Evolutionary conservation across 768 basidiomycete genomes (phyloP).

Genomic region (Trametes meyenii): DNA sequence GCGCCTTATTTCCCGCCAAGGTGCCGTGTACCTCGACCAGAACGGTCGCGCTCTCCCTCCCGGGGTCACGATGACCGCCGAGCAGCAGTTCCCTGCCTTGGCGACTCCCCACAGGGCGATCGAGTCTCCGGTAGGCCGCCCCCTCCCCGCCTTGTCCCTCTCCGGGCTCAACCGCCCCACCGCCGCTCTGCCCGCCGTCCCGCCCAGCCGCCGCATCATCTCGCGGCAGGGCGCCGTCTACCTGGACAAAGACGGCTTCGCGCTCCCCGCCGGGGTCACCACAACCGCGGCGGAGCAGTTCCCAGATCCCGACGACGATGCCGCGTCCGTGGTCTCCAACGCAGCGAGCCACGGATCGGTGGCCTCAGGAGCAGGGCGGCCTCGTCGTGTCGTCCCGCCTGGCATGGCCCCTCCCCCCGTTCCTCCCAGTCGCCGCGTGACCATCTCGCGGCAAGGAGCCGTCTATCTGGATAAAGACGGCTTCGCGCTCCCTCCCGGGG

Average conservation of each 20-base stretch:
- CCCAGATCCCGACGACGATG: not conserved
- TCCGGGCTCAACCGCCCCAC: not conserved
- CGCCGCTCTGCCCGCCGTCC: not conserved
- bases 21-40: too few relatives aligned
- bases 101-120: too few relatives aligned
- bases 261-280: not conserved
- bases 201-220: not conserved
- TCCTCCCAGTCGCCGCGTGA: too few relatives aligned
- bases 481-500: constrained; percentile 2
- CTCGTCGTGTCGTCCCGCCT: too few relatives aligned
- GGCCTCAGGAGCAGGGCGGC: too few relatives aligned
- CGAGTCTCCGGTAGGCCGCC: too few relatives aligned
- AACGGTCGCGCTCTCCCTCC: too few relatives aligned
- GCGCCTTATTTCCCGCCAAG: too few relatives aligned
- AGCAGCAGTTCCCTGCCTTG: too few relatives aligned
- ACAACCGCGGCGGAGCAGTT: constrained; percentile 2
- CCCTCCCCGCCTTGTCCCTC: not conserved
- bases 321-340: not conserved
- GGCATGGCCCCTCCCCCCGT: too few relatives aligned
- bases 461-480: constrained; percentile 14
- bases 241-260: constrained; percentile 11
- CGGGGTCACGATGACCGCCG: too few relatives aligned
- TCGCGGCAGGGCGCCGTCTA: constrained; percentile 7
- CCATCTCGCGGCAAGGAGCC: not conserved
- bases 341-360: not conserved